These are phyloP conservation scores for Paecilomyces formosus DNA, from an alignment of 2,329 filamentous ascomycete genomes.

Conservation along the genomic window DNA sequence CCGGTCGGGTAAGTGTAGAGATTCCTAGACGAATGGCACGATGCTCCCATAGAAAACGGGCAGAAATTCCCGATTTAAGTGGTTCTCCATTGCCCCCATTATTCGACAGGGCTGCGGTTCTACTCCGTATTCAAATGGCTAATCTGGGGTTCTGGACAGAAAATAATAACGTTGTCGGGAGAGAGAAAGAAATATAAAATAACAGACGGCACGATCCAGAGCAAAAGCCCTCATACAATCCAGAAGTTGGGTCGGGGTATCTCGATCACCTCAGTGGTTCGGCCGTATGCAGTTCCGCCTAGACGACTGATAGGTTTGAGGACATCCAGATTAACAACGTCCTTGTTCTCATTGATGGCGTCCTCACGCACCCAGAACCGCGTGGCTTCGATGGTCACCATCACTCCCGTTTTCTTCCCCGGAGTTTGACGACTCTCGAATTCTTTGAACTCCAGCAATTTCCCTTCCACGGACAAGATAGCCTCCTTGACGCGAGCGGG, in stretches of 20 bases:
- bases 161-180: neutral
- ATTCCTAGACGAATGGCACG: neutral
- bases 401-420: conserved; percentile 65
- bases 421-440: conserved; percentile 65
- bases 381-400: conserved; percentile 75
- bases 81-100: neutral
- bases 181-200: neutral
- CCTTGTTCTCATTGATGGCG: conserved; percentile 70
- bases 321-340: conserved; percentile 66
- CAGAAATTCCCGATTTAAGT: neutral
- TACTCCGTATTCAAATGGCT: neutral
- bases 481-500: conserved; percentile 72
- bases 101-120: neutral
- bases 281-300: conserved; percentile 79
- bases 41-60: neutral
- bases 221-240: conserved; percentile 11
- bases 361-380: conserved; percentile 87
- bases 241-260: conserved; percentile 48
- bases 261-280: conserved; percentile 64
- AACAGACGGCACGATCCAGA: too few relatives aligned
- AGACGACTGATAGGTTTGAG: conserved; percentile 69
- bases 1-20: neutral
- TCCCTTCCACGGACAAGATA: conserved; percentile 74
- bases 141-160: neutral
- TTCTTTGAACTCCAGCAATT: conserved; percentile 64